Evolutionary conservation across 2,329 filamentous ascomycete species (phyloP).

Genomic region (Fusarium compactum): DNA sequence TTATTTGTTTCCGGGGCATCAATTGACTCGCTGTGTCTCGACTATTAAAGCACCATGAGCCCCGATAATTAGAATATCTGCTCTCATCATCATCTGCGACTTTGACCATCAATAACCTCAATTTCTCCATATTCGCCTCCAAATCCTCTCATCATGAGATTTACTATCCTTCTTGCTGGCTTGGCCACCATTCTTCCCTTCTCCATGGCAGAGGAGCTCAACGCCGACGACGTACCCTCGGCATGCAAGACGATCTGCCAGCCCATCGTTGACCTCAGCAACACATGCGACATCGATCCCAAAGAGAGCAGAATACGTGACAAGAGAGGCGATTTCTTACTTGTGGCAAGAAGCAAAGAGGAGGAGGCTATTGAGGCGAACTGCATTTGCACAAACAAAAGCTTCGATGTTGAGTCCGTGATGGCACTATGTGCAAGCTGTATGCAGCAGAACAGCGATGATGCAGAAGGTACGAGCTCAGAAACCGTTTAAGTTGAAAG

Average conservation of each 20-base stretch:
- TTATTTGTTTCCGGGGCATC: neutral
- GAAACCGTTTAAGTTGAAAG: accelerated
- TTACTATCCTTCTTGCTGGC: neutral
- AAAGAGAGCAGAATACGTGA: neutral
- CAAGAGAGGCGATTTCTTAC: neutral
- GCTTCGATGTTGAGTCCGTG: neutral
- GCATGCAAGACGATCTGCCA: conserved; percentile 13
- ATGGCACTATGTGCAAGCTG: conserved; percentile 7
- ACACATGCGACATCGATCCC: conserved; percentile 9
- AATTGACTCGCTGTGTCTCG: accelerated
- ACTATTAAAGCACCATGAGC: neutral
- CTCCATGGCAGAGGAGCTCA: neutral
- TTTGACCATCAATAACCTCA: neutral
- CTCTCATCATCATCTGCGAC: neutral
- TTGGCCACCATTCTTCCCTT: accelerated
- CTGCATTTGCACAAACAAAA: conserved; percentile 1
- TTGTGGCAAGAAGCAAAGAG: neutral
- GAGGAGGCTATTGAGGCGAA: neutral
- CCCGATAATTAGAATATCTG: neutral
- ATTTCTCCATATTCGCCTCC: neutral
- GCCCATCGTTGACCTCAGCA: conserved; percentile 11
- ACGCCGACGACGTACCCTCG: neutral
- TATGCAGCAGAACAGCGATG: neutral
- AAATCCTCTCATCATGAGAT: neutral
- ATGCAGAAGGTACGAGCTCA: neutral